Evolutionary conservation across 2,329 filamentous ascomycete species (phyloP).

Genomic region (Arthrinium phaeospermum): DNA sequence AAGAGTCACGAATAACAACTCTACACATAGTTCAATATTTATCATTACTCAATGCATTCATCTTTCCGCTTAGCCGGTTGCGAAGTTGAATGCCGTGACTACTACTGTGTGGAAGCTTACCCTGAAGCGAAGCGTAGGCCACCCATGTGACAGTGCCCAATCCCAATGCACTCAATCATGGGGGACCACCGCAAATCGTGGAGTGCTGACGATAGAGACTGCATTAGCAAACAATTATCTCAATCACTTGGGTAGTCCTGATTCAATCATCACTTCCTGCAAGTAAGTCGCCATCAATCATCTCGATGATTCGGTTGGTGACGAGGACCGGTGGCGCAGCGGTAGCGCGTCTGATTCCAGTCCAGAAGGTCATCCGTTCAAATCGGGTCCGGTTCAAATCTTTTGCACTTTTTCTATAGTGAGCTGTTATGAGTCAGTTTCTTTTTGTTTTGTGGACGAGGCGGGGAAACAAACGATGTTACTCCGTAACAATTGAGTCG

Average conservation of each 20-base stretch:
- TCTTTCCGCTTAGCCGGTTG: no score
- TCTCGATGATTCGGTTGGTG: not conserved
- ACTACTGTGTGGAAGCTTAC: no score
- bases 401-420: not conserved
- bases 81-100: no score
- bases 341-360: constrained; percentile 21
- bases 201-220: not conserved
- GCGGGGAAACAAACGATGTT: no score
- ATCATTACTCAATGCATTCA: no score
- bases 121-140: no score
- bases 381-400: constrained; percentile 19
- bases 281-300: not conserved
- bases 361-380: constrained; percentile 21
- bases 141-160: not conserved
- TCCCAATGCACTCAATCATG: no score
- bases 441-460: not conserved
- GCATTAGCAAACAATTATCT: not conserved
- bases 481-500: no score
- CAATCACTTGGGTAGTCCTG: not conserved
- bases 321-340: constrained; percentile 19
- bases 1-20: no score
- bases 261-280: not conserved
- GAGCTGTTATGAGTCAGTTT: not conserved
- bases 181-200: not conserved
- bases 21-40: no score